A percentile compares a stretch with the other conserved stretches of the same genome.
These are phyloP conservation scores for Populus deltoides DNA, from an alignment of 345 rosid genomes.

Conservation along the genomic window DNA sequence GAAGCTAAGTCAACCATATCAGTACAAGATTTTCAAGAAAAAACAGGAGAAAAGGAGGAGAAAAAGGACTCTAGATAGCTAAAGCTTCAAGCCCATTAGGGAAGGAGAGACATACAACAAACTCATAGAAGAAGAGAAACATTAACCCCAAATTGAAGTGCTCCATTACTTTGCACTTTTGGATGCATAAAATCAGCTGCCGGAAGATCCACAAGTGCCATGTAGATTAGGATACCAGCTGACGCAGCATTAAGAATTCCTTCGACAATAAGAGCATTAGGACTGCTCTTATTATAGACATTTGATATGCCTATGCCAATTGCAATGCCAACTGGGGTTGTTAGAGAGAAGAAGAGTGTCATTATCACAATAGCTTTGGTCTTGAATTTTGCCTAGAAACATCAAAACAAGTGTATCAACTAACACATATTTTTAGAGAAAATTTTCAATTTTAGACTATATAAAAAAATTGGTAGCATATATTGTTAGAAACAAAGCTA, in stretches of 20 bases:
- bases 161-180: constrained; percentile 34
- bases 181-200: constrained; percentile 46
- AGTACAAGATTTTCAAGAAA: background rate
- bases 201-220: constrained; percentile 46
- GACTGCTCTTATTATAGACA: constrained; percentile 28
- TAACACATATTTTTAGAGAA: no score
- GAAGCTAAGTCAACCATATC: no score
- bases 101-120: constrained; percentile 14
- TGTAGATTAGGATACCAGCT: constrained; percentile 39
- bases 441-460: no score
- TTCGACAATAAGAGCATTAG: constrained; percentile 39
- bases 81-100: background rate
- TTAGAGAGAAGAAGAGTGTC: constrained; percentile 42
- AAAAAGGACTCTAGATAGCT: no score
- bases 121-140: constrained; percentile 13
- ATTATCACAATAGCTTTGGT: constrained; percentile 17
- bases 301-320: constrained; percentile 39
- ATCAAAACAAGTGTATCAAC: background rate
- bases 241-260: constrained; percentile 37
- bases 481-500: no score
- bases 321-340: constrained; percentile 43
- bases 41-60: background rate
- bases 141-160: constrained; percentile 27
- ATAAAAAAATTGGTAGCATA: no score
- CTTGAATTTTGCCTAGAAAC: constrained; percentile 39